These are phyloP conservation scores for Hygrophorus russula DNA, from an alignment of 768 basidiomycete species.

Conservation along the genomic window DNA sequence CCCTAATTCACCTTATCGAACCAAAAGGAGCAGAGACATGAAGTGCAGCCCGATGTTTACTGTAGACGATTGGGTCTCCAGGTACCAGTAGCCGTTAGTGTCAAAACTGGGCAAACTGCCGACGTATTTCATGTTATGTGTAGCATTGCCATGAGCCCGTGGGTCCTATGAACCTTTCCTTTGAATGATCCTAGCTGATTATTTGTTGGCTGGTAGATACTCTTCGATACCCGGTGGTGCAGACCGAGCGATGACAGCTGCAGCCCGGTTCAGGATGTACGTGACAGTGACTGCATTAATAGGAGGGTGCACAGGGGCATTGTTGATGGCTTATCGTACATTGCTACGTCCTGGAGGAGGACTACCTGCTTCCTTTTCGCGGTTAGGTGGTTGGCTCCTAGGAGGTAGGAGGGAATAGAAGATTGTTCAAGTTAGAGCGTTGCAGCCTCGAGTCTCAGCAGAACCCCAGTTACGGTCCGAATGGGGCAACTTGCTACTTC, in stretches of 20 bases:
- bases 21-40: conserved; percentile 60
- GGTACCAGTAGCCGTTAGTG: conserved; percentile 90
- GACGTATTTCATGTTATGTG: conserved; percentile 85
- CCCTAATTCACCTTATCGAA: background rate
- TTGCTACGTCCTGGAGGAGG: conserved; percentile 48
- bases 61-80: conserved; percentile 82
- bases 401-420: background rate
- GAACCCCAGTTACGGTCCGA: too few relatives aligned
- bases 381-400: background rate
- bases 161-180: conserved; percentile 21
- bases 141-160: conserved; percentile 81
- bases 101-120: conserved; percentile 73
- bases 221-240: conserved; percentile 74
- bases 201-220: conserved; percentile 24
- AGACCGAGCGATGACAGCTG: conserved; percentile 64
- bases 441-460: background rate
- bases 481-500: background rate
- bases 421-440: background rate
- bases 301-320: conserved; percentile 63
- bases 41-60: conserved; percentile 97
- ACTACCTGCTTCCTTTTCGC: conserved; percentile 24
- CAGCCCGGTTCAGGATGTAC: conserved; percentile 60
- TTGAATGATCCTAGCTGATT: conserved; percentile 6
- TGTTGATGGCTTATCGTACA: conserved; percentile 62
- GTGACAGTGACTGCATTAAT: conserved; percentile 61